Conservation (phyloP, 2,329 filamentous ascomycete genomes). For the Alternaria arborescens region DNA sequence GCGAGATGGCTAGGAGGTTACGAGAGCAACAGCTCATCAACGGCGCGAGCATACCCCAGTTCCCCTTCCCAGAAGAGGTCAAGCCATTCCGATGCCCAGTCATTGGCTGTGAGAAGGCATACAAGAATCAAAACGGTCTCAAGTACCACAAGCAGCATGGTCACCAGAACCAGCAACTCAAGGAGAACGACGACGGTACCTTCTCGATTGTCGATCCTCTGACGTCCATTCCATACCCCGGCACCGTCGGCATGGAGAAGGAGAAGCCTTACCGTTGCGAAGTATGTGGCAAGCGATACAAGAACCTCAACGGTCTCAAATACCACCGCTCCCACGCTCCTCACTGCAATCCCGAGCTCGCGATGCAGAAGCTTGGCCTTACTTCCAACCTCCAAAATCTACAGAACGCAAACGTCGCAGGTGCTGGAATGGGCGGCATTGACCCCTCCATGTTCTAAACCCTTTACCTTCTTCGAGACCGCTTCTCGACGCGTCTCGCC, state of each 20-base stretch:
- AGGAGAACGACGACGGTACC: conserved; percentile 95
- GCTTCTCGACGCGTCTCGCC: conserved; percentile 17
- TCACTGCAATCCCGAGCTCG: conserved; percentile 86
- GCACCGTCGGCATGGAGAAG: conserved; percentile 99
- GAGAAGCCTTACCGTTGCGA: conserved; percentile 99
- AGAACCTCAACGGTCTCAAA: conserved; percentile 98
- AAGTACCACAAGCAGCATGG: conserved; percentile 92
- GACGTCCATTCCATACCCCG: conserved; percentile 91
- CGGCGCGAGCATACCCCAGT: conserved; percentile 52
- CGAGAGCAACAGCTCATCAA: conserved; percentile 71
- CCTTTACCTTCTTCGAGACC: conserved; percentile 8
- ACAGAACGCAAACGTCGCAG: conserved; percentile 58
- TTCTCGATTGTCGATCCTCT: conserved; percentile 98
- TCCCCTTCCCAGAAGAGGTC: conserved; percentile 76
- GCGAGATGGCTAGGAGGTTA: conserved; percentile 73
- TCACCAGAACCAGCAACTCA: conserved; percentile 94
- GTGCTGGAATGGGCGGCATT: conserved; percentile 64
- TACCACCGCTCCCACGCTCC: conserved; percentile 80
- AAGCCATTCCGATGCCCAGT: conserved; percentile 98
- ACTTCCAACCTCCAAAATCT: conserved; percentile 52
- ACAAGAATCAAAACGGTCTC: conserved; percentile 98
- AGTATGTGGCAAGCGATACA: conserved; percentile 96
- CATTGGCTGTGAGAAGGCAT: conserved; percentile 98
- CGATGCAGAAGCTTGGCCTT: conserved; percentile 57
- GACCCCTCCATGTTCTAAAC: conserved; percentile 60